Evolutionary conservation across 306 rosid species (phyloP), one percentile per base, ranked within the genome.

Genomic region (Senna tora): DNA sequence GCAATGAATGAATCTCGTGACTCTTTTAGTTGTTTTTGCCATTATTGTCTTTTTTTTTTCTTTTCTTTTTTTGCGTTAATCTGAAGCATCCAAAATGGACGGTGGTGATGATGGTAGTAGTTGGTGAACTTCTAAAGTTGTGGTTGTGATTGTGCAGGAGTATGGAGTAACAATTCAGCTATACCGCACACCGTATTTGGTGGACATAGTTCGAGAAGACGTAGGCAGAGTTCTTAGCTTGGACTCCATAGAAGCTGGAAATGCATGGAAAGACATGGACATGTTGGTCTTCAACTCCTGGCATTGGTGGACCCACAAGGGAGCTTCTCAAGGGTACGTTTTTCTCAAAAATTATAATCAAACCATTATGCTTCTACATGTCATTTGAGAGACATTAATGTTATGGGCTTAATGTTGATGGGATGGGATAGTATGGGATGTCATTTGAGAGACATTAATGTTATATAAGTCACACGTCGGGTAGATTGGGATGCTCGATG

Each of bases 111-210:
- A 59, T 59, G 65, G 25, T 33, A 59, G 30, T 25, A 25, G 30
- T 25, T 25, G 30, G 30, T 25, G 30, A 25, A 1, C 30, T 25
- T n/a, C n/a, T n/a, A n/a, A n/a, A n/a, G n/a, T n/a, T n/a, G n/a
- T n/a, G n/a, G n/a, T n/a, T n/a, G n/a, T n/a, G n/a, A n/a, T n/a
- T 25, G 30, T 76, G 81, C 87, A 94, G 99, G 97, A 89, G 19
- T 89, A 85, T 63, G 93, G 85, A 60, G 97, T 91, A 33, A 87
- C 84, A 9, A 39, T 94, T 81, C 79, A 55, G 14, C 83, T 91
- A 13, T 88, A 86, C 83, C 92, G 91, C 57, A 86, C 99, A 16
- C 87, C 96, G 1, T 94, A 83, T 78, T 93, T 94, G n/a, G 99
- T 94, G 19, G 99, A 94, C 77, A 72, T 94, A 59, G 86, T 81